Conservation (phyloP, 306 rosid genomes). For the Cucumis cinereus region DNA sequence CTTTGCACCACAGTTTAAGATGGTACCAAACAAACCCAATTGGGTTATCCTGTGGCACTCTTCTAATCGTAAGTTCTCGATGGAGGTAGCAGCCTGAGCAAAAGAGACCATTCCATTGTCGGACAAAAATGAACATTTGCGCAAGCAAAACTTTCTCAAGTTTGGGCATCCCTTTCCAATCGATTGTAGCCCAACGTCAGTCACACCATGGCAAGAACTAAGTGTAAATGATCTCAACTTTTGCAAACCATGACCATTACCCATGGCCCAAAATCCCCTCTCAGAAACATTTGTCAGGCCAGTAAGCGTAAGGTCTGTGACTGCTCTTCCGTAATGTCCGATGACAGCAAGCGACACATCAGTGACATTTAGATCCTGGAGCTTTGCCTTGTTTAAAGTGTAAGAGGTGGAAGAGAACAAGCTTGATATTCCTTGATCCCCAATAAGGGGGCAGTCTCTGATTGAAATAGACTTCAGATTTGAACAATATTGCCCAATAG, state of each 20-base stretch:
- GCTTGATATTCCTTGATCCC: constrained; percentile 69
- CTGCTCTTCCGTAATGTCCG: constrained; percentile 68
- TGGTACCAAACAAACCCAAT: constrained; percentile 49
- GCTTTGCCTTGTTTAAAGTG: constrained; percentile 56
- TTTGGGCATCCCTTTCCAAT: constrained; percentile 86
- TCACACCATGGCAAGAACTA: constrained; percentile 54
- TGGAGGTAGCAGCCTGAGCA: constrained; percentile 47
- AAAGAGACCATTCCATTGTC: constrained; percentile 71
- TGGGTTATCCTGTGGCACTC: constrained; percentile 96
- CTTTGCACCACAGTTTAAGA: constrained; percentile 55
- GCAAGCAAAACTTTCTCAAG: constrained; percentile 45
- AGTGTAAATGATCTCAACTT: constrained; percentile 54
- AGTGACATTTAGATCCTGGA: constrained; percentile 55
- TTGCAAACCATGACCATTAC: constrained; percentile 74
- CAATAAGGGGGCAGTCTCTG: constrained; percentile 48
- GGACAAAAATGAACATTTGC: constrained; percentile 53
- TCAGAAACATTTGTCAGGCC: constrained; percentile 55
- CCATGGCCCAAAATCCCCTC: constrained; percentile 95
- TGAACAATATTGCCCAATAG: constrained; percentile 63
- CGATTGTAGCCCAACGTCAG: constrained; percentile 67
- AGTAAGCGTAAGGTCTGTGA: constrained; percentile 50
- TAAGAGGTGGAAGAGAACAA: constrained; percentile 43
- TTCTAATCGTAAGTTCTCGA: constrained; percentile 70
- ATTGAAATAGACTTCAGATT: constrained; percentile 51
- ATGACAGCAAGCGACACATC: constrained; percentile 82